A percentile compares a stretch with the other conserved stretches of the same genome.
Conservation (phyloP, 768 basidiomycete genomes). For the Phaffia tasmanica region DNA sequence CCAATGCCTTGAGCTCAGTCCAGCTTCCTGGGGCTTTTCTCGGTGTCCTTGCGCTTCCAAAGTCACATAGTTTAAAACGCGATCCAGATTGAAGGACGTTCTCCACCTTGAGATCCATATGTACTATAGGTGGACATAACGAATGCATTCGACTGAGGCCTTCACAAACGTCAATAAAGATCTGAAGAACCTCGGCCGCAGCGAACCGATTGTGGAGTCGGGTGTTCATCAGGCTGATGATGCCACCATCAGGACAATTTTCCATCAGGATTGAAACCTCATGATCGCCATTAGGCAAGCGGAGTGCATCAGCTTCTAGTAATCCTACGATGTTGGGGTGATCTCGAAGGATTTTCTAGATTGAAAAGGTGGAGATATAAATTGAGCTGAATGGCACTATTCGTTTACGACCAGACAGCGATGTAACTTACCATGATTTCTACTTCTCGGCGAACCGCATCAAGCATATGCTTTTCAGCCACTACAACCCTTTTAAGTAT, state of each 20-base stretch:
- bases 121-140: too few species aligned
- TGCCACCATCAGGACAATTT: slow-evolving; percentile 89
- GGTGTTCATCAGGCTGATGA: slow-evolving; percentile 99
- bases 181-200: slow-evolving; percentile 91
- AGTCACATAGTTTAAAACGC: slow-evolving; percentile 93
- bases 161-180: slow-evolving; percentile 95
- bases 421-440: slow-evolving; percentile 77
- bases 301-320: slow-evolving; percentile 58
- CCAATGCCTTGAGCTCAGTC: slow-evolving; percentile 74
- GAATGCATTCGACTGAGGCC: slow-evolving; percentile 25
- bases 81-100: slow-evolving; percentile 84
- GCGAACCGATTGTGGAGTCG: slow-evolving; percentile 85
- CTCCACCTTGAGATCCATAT: slow-evolving; percentile 48
- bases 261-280: slow-evolving; percentile 99
- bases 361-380: slow-evolving; percentile 23
- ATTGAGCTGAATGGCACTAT: neutral
- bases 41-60: slow-evolving; percentile 80
- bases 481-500: slow-evolving; percentile 95
- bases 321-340: slow-evolving; percentile 93
- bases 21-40: slow-evolving; percentile 61
- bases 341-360: slow-evolving; percentile 73
- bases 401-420: neutral
- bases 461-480: slow-evolving; percentile 72
- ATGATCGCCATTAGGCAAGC: slow-evolving; percentile 66
- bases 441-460: slow-evolving; percentile 92